phyloP scores from a whole-genome alignment of 768 basidiomycete species.

The Crepidotus variabilis region DNA sequence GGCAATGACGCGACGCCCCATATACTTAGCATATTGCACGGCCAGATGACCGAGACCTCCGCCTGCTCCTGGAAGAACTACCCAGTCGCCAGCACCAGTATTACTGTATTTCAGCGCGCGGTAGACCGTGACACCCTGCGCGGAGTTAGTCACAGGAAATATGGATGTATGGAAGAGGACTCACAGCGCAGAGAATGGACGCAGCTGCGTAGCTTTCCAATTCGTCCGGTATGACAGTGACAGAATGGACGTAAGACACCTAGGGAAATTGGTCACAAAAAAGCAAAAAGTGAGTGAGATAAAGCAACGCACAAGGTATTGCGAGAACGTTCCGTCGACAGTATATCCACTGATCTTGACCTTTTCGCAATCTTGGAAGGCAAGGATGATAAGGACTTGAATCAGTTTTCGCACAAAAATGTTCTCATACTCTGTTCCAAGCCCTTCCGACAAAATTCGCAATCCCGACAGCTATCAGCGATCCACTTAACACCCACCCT shows the following conservation, averaged over 20 bases:
- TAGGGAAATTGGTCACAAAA: conserved; percentile 12
- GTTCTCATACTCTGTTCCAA: conserved; percentile 62
- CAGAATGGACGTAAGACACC: conserved; percentile 67
- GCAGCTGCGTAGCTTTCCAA: conserved; percentile 65
- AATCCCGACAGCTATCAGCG: conserved; percentile 65
- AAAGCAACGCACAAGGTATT: conserved; percentile 49
- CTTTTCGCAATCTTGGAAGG: conserved; percentile 49
- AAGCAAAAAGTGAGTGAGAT: background rate
- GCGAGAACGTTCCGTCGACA: conserved; percentile 72
- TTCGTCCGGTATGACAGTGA: conserved; percentile 77
- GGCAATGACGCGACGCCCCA: conserved; percentile 79
- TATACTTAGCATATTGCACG: conserved; percentile 74
- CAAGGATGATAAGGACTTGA: background rate
- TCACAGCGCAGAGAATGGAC: conserved; percentile 74
- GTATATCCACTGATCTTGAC: conserved; percentile 66
- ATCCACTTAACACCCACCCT: conserved; percentile 85
- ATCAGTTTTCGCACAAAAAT: background rate
- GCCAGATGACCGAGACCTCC: conserved; percentile 84
- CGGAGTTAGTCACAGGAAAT: background rate
- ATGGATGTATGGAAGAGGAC: conserved; percentile 12
- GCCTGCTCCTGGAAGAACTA: conserved; percentile 75
- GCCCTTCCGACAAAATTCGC: conserved; percentile 75
- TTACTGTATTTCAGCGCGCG: conserved; percentile 76
- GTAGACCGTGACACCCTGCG: conserved; percentile 78
- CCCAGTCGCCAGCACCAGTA: conserved; percentile 66